Evolutionary conservation across 495 filamentous ascomycete species (phyloP).

Genomic region (Talaromyces adpressus): DNA sequence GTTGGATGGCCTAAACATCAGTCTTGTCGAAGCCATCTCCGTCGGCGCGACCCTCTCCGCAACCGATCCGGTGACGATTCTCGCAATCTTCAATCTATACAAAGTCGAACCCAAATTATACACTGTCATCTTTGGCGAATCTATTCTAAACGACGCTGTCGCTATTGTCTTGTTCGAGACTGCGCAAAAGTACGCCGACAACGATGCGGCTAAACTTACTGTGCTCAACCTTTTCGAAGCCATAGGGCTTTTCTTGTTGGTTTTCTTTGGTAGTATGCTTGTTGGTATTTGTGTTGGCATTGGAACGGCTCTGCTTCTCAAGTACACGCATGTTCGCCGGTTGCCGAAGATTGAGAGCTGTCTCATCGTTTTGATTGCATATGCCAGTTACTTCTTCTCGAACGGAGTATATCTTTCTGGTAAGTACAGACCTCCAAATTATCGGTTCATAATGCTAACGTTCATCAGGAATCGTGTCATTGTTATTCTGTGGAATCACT

Average conservation of each 20-base stretch:
- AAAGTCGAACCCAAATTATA: slow-evolving; percentile 98
- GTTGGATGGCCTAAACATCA: slow-evolving; percentile 74
- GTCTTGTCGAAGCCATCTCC: slow-evolving; percentile 89
- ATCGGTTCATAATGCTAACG: slow-evolving; percentile 3
- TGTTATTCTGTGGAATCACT: slow-evolving; percentile 96
- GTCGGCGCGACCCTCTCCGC: slow-evolving; percentile 94
- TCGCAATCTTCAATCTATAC: slow-evolving; percentile 98
- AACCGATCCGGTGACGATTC: slow-evolving; percentile 93
- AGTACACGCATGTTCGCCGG: slow-evolving; percentile 85
- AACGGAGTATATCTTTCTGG: slow-evolving; percentile 92
- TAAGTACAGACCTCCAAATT: slow-evolving; percentile 34
- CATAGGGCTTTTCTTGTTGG: slow-evolving; percentile 87
- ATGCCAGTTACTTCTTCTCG: slow-evolving; percentile 94
- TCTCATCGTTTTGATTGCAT: slow-evolving; percentile 85
- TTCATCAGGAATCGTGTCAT: slow-evolving; percentile 78
- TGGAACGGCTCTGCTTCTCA: slow-evolving; percentile 75
- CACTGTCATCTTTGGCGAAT: slow-evolving; percentile 96
- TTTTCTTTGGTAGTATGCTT: slow-evolving; percentile 90
- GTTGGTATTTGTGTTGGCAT: slow-evolving; percentile 86
- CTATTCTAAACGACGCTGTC: slow-evolving; percentile 95
- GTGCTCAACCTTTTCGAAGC: slow-evolving; percentile 78
- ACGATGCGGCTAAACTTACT: slow-evolving; percentile 52
- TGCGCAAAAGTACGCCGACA: slow-evolving; percentile 77
- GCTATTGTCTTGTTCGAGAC: slow-evolving; percentile 98
- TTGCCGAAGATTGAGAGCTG: slow-evolving; percentile 97